Percentiles rank a stretch among this genome's conserved stretches.
phyloP scores from a whole-genome alignment of 352 stramenopile species.

The Phytopythium ostracodes region DNA sequence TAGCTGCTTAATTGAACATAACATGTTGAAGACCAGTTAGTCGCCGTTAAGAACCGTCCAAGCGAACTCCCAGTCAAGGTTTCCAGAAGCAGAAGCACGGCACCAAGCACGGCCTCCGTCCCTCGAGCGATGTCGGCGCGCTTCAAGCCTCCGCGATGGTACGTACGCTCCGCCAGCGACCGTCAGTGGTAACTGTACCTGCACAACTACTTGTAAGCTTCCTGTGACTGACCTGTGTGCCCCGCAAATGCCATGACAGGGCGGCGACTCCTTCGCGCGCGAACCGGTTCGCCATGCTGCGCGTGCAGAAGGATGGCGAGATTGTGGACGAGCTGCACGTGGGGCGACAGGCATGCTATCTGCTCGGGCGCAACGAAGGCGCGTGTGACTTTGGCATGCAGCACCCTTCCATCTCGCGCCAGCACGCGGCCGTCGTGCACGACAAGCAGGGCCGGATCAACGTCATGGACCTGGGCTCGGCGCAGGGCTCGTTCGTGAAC shows the following conservation, averaged over 20 bases:
- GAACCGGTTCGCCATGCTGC: conserved; percentile 43
- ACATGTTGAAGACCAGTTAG: no score
- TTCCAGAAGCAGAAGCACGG: not conserved
- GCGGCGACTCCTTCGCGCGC: conserved; percentile 32
- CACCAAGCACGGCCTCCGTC: not conserved
- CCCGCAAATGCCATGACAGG: conserved; percentile 26
- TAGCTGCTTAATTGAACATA: no score
- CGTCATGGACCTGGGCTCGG: conserved; percentile 74
- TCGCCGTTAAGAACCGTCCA: no score
- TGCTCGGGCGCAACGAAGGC: conserved; percentile 78
- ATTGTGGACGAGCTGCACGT: conserved; percentile 40
- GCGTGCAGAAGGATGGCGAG: conserved; percentile 49
- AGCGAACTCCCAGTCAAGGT: no score
- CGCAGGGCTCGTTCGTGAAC: conserved; percentile 86
- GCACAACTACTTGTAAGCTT: not conserved
- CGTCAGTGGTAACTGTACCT: not conserved
- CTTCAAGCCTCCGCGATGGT: conserved; percentile 7
- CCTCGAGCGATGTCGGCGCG: conserved; percentile 4
- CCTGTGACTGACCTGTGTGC: not conserved
- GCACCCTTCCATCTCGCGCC: conserved; percentile 78
- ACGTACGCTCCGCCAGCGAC: not conserved
- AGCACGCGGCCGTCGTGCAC: conserved; percentile 77
- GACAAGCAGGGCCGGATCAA: conserved; percentile 44
- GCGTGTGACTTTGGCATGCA: conserved; percentile 68
- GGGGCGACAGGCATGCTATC: conserved; percentile 46